These are phyloP conservation scores for Phytophthora multivora DNA, from an alignment of 352 stramenopile genomes.

Conservation along the genomic window DNA sequence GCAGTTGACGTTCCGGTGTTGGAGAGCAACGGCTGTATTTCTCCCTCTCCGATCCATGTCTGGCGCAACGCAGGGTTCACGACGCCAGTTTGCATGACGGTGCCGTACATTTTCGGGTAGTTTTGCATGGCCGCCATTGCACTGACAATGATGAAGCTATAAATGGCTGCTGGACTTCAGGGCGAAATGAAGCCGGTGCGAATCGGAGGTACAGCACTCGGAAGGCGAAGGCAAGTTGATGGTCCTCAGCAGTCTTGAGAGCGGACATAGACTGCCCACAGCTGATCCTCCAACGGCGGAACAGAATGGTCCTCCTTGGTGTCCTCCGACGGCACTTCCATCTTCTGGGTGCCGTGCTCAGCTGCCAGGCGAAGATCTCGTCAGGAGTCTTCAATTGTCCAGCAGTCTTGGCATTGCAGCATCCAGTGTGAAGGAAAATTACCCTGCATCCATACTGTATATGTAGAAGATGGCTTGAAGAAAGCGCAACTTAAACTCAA, in stretches of 20 bases:
- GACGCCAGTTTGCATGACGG: conserved; percentile 4
- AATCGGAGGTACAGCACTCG: conserved; percentile 9
- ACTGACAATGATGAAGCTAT: not conserved
- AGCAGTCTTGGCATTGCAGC: no score
- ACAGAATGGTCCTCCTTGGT: conserved; percentile 1
- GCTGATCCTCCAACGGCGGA: conserved; percentile 6
- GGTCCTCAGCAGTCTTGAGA: not conserved
- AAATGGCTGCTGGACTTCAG: conserved; percentile 1
- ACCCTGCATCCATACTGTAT: no score
- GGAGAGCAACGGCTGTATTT: conserved; percentile 1
- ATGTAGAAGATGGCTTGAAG: no score
- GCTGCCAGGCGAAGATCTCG: no score
- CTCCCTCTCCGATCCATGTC: not conserved
- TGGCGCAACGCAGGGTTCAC: conserved; percentile 2
- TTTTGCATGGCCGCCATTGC: not conserved
- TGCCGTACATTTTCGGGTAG: conserved; percentile 11
- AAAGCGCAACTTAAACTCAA: no score
- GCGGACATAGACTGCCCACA: not conserved
- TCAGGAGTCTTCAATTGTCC: no score
- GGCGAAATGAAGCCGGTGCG: not conserved
- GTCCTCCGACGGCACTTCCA: not conserved
- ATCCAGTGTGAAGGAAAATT: no score
- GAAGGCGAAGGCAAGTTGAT: not conserved
- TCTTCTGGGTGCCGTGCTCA: no score
- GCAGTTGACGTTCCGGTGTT: not conserved